Evolutionary conservation across 352 stramenopile species (phyloP).

Genomic region (Globisporangium canariense): DNA sequence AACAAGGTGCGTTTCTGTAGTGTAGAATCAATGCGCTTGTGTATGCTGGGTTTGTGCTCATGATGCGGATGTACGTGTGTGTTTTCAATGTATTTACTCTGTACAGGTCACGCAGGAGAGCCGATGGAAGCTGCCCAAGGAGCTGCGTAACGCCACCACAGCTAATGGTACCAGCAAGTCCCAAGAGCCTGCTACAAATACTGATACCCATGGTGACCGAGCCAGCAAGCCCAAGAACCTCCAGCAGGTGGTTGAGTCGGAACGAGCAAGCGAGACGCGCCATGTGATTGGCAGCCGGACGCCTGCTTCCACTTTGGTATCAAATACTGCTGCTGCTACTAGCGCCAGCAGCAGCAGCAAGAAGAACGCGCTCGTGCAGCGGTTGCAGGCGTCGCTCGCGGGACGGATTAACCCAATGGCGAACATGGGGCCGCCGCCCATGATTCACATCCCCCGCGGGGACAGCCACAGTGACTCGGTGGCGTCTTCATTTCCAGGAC

Average conservation of each 20-base stretch:
- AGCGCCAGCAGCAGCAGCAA: neutral
- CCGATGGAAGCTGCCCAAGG: slow-evolving; percentile 49
- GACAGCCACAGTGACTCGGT: slow-evolving; percentile 2
- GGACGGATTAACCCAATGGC: slow-evolving; percentile 25
- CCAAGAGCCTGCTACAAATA: neutral
- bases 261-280: neutral
- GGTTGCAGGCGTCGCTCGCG: slow-evolving; percentile 57
- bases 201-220: neutral
- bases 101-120: slow-evolving; percentile 50
- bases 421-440: slow-evolving; percentile 25
- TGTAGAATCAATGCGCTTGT: neutral
- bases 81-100: neutral
- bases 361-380: slow-evolving; percentile 40
- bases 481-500: neutral
- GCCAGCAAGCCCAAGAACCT: neutral
- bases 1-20: slow-evolving; percentile 28
- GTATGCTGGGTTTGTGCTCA: neutral
- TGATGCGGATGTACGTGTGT: neutral
- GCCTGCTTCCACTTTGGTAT: neutral
- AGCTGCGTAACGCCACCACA: slow-evolving; percentile 3
- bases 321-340: too few relatives aligned
- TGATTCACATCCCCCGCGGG: slow-evolving; percentile 27
- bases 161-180: neutral
- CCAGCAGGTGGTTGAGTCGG: neutral
- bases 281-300: neutral